Percentiles rank a stretch among this genome's conserved stretches.
Conservation (phyloP, 257 asterid genomes). For the Fraxinus cuspidata region DNA sequence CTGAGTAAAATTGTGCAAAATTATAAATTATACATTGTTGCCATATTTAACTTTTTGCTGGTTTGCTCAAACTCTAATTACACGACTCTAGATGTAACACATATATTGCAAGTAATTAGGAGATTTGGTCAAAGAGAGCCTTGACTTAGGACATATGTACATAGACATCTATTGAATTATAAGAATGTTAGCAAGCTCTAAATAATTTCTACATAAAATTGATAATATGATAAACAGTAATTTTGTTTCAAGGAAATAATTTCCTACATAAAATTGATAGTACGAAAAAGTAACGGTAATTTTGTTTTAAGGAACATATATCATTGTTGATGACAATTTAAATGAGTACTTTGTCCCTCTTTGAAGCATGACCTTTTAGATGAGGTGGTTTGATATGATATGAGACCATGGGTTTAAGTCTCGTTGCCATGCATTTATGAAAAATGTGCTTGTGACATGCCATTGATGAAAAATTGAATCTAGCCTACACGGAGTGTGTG, state of each 20-base stretch:
- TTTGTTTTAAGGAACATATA: background rate
- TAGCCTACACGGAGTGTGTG: background rate
- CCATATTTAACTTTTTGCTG: background rate
- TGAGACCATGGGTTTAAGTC: background rate
- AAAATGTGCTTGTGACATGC: background rate
- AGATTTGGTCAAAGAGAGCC: background rate
- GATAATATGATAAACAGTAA: background rate
- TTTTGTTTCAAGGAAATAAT: background rate
- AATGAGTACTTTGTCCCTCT: background rate
- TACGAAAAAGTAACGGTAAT: background rate
- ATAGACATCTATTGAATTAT: background rate
- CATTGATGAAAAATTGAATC: background rate
- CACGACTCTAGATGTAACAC: background rate
- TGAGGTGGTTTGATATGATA: background rate
- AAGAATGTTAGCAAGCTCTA: background rate
- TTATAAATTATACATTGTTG: background rate
- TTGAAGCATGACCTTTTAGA: background rate
- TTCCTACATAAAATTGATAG: background rate
- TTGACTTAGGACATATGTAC: background rate
- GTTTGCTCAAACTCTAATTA: background rate
- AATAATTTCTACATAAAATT: slow-evolving; percentile 1
- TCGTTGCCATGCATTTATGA: background rate
- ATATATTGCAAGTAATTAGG: background rate
- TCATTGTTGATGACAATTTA: background rate
- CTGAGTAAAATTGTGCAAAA: background rate